Percentiles rank a stretch among this genome's conserved stretches.
Evolutionary conservation across 2,329 filamentous ascomycete genomes (phyloP).

Genomic region (Microsporum ferrugineum): DNA sequence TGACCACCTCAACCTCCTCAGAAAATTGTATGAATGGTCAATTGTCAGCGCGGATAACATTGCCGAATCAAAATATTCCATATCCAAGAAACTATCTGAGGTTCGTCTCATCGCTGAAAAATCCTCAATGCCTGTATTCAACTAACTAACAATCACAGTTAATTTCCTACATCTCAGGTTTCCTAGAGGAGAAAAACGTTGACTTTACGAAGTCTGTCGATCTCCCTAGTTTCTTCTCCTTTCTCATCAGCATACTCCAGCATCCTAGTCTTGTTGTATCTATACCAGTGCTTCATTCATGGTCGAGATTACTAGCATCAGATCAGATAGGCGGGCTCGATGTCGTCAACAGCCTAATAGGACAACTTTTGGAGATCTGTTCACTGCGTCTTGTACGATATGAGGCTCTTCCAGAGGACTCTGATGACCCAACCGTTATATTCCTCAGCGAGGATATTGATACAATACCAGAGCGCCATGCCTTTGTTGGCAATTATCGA

Average conservation of each 20-base stretch:
- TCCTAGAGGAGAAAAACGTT: slow-evolving; percentile 65
- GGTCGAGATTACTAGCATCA: slow-evolving; percentile 70
- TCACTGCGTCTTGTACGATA: slow-evolving; percentile 76
- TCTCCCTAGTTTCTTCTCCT: slow-evolving; percentile 62
- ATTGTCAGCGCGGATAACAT: slow-evolving; percentile 68
- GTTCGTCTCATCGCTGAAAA: slow-evolving; percentile 35
- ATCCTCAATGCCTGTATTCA: slow-evolving; percentile 1
- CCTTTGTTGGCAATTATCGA: slow-evolving; percentile 90
- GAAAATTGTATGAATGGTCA: slow-evolving; percentile 68
- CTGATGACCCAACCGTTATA: slow-evolving; percentile 63
- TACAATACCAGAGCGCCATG: slow-evolving; percentile 83
- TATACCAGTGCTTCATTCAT: slow-evolving; percentile 81
- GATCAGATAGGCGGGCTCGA: slow-evolving; percentile 49
- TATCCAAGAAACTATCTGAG: slow-evolving; percentile 90
- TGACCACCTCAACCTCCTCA: slow-evolving; percentile 60
- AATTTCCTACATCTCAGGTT: slow-evolving; percentile 72
- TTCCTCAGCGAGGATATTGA: slow-evolving; percentile 92
- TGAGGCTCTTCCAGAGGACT: slow-evolving; percentile 73
- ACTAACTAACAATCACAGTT: slow-evolving; percentile 43
- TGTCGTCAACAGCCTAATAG: slow-evolving; percentile 54
- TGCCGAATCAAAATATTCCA: slow-evolving; percentile 81
- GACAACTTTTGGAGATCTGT: slow-evolving; percentile 68
- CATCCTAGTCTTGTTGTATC: slow-evolving; percentile 85
- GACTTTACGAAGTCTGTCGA: slow-evolving; percentile 55
- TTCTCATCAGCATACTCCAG: slow-evolving; percentile 67